Evolutionary conservation across 2,329 filamentous ascomycete genomes (phyloP).

Genomic region (Phyllosticta citrichinensis): DNA sequence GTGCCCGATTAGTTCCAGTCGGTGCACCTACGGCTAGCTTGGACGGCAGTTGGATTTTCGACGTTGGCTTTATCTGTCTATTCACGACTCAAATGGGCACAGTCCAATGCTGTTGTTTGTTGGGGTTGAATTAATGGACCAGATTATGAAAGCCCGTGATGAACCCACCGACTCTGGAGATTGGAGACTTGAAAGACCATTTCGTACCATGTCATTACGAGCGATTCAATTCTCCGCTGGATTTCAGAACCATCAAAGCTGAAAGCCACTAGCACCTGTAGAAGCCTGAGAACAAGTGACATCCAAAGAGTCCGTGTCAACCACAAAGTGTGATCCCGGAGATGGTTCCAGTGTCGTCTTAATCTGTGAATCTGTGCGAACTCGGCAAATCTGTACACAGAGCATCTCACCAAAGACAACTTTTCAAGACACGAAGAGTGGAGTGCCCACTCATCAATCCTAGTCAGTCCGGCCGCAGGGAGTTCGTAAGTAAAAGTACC

Average conservation of each 20-base stretch:
- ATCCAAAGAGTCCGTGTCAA: too few species aligned
- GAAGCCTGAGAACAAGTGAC: too few species aligned
- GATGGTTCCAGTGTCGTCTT: too few species aligned
- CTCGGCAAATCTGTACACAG: too few species aligned
- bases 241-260: too few species aligned
- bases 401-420: too few species aligned
- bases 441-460: not conserved
- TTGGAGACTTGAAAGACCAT: not conserved
- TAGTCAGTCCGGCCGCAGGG: not conserved
- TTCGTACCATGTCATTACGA: not conserved
- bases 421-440: not conserved
- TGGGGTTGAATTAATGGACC: not conserved
- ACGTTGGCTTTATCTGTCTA: not conserved
- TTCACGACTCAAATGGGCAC: not conserved
- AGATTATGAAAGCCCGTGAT: not conserved
- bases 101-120: not conserved
- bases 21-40: not conserved
- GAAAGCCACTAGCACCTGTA: too few species aligned
- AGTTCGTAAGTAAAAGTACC: not conserved
- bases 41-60: not conserved
- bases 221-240: not conserved
- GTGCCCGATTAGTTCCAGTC: not conserved
- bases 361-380: too few species aligned
- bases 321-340: too few species aligned
- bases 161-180: not conserved